Percentiles rank a stretch among this genome's conserved stretches.
phyloP scores from a whole-genome alignment of 1,284 basidiomycete species.

The Trametes hirsuta region DNA sequence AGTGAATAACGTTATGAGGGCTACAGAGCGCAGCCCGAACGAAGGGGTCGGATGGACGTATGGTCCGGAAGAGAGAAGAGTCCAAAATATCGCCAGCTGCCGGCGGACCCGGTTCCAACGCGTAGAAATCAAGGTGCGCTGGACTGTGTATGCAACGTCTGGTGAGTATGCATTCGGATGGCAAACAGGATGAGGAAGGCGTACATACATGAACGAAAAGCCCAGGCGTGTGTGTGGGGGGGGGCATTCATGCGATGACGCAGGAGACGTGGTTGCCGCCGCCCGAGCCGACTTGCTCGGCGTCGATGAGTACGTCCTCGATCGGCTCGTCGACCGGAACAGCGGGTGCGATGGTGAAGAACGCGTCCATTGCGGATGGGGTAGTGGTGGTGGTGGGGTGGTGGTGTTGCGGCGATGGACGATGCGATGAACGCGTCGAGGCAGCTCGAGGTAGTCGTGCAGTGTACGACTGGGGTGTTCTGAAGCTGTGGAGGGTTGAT shows the following conservation, averaged over 20 bases:
- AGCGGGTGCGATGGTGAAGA: slow-evolving; percentile 25
- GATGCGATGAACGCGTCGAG: background rate
- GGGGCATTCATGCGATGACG: slow-evolving; percentile 19
- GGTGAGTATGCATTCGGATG: too few species aligned
- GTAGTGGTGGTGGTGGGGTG: background rate
- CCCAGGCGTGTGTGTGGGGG: too few species aligned
- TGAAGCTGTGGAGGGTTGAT: too few species aligned
- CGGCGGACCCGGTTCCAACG: too few species aligned
- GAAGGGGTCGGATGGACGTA: background rate
- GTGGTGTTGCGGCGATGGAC: background rate
- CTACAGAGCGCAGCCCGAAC: background rate
- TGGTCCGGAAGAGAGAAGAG: background rate
- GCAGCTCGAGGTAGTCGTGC: too few species aligned
- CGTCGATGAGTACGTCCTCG: slow-evolving; percentile 23
- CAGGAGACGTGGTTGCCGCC: slow-evolving; percentile 10
- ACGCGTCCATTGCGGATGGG: slow-evolving; percentile 22
- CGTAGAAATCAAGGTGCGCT: too few species aligned
- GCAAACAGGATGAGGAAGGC: too few species aligned
- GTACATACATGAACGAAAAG: too few species aligned
- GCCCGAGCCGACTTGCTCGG: slow-evolving; percentile 6
- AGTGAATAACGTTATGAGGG: slow-evolving; percentile 1
- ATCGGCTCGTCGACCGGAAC: slow-evolving; percentile 22
- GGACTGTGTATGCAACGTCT: too few species aligned
- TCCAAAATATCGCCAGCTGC: too few species aligned
- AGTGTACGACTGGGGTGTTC: too few species aligned